Evolutionary conservation across 2,329 filamentous ascomycete species (phyloP).

Genomic region (Fusarium kyushuense): DNA sequence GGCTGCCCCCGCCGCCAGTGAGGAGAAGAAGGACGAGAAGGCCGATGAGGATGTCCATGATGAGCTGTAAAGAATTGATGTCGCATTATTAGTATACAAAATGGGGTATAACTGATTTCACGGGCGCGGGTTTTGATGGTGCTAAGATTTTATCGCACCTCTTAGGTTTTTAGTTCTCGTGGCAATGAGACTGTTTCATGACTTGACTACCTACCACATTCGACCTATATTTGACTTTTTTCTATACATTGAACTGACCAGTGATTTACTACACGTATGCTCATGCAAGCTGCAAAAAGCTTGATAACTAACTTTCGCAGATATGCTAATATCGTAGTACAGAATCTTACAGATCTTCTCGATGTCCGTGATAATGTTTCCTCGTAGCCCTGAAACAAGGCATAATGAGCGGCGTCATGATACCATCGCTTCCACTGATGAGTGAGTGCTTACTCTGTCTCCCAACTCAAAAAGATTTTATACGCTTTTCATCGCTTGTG

Average conservation of each 20-base stretch:
- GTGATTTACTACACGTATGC: neutral
- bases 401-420: conserved; percentile 18
- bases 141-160: conserved; percentile 42
- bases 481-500: conserved; percentile 31
- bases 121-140: conserved; percentile 51
- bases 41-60: conserved; percentile 69
- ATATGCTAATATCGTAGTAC: conserved; percentile 24
- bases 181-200: conserved; percentile 45
- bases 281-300: neutral
- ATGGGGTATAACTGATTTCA: conserved; percentile 52
- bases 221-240: conserved; percentile 11
- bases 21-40: conserved; percentile 62
- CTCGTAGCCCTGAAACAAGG: conserved; percentile 12
- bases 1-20: conserved; percentile 64
- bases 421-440: conserved; percentile 22
- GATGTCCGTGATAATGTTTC: conserved; percentile 7
- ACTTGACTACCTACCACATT: conserved; percentile 22
- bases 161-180: conserved; percentile 47
- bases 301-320: conserved; percentile 23
- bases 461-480: conserved; percentile 31
- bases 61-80: conserved; percentile 73
- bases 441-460: conserved; percentile 10
- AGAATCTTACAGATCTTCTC: conserved; percentile 28
- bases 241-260: neutral
- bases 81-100: conserved; percentile 47